Evolutionary conservation across 192 early-diverging fungal genomes (phyloP).

Genomic region (Lunasporangiospora selenospora): DNA sequence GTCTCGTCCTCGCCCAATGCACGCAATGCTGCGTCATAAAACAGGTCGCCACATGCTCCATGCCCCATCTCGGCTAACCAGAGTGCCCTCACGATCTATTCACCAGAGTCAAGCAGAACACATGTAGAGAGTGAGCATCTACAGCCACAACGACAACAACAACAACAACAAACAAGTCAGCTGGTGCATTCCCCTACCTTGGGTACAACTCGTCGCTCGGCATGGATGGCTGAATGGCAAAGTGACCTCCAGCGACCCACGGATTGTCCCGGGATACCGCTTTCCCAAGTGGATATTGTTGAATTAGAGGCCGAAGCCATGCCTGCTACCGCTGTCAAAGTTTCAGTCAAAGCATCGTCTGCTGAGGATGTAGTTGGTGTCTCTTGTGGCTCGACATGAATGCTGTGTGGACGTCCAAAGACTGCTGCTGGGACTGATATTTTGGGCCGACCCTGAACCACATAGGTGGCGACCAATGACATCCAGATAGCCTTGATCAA

Average conservation of each 20-base stretch:
- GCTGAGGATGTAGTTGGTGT: too few species aligned
- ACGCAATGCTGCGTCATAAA: slow-evolving; percentile 28
- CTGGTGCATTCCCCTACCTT: slow-evolving; percentile 16
- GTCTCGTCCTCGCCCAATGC: slow-evolving; percentile 28
- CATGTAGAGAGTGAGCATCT: not conserved
- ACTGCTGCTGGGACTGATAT: too few species aligned
- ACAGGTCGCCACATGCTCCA: slow-evolving; percentile 21
- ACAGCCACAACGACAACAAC: not conserved
- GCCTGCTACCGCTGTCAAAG: too few species aligned
- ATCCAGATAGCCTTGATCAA: slow-evolving; percentile 42
- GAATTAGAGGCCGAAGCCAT: too few species aligned
- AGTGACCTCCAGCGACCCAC: slow-evolving; percentile 14
- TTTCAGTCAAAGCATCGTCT: too few species aligned
- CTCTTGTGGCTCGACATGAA: too few species aligned
- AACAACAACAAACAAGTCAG: slow-evolving; percentile 1
- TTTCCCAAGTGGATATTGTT: too few species aligned
- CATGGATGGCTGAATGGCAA: slow-evolving; percentile 26
- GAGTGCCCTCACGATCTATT: slow-evolving; percentile 31
- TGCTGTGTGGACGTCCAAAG: too few species aligned
- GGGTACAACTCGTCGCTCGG: slow-evolving; percentile 28
- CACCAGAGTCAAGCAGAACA: not conserved
- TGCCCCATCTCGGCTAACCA: slow-evolving; percentile 35
- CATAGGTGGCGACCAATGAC: slow-evolving; percentile 39
- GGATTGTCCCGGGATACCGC: too few species aligned
- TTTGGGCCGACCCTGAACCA: slow-evolving; percentile 34